phyloP scores from a whole-genome alignment of 2,329 filamentous ascomycete genomes.

The Raffaelea ambrosiae region DNA sequence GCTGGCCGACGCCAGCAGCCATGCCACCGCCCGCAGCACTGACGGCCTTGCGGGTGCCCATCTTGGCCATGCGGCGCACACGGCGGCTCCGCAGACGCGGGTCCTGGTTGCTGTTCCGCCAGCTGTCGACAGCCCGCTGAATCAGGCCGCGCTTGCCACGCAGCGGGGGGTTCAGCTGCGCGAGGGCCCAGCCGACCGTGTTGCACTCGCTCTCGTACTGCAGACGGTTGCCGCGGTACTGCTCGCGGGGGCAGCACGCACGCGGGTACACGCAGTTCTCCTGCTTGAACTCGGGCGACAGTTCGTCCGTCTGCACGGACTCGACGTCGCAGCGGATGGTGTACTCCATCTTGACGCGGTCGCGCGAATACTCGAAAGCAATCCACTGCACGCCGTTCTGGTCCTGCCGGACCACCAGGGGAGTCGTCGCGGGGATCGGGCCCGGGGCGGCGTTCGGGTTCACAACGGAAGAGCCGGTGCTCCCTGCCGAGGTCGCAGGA shows the following conservation, averaged over 20 bases:
- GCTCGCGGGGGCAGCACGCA: constrained; percentile 88
- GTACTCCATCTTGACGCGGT: constrained; percentile 98
- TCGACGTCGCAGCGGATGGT: constrained; percentile 97
- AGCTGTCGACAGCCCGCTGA: constrained; percentile 94
- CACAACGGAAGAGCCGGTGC: constrained; percentile 25
- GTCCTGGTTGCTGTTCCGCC: constrained; percentile 98
- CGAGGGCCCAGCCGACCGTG: constrained; percentile 97
- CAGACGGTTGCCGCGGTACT: constrained; percentile 90
- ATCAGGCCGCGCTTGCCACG: constrained; percentile 93
- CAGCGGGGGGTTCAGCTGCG: constrained; percentile 82
- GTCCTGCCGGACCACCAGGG: constrained; percentile 87
- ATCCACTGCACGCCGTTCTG: constrained; percentile 98
- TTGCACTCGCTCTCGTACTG: constrained; percentile 99
- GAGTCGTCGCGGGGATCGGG: constrained; percentile 93
- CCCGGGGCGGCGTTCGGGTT: constrained; percentile 91
- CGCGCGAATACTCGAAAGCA: constrained; percentile 93
- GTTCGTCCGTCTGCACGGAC: constrained; percentile 82
- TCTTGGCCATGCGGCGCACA: constrained; percentile 92
- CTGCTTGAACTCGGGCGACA: constrained; percentile 85
- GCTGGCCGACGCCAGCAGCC: constrained; percentile 13
- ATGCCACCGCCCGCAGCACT: constrained; percentile 31
- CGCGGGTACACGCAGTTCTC: constrained; percentile 98
- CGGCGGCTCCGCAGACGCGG: constrained; percentile 81
- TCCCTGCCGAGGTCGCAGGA: constrained; percentile 5
- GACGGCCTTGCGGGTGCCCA: constrained; percentile 72